phyloP scores from a whole-genome alignment of 345 rosid species.

The Noccaea bulbosa region DNA sequence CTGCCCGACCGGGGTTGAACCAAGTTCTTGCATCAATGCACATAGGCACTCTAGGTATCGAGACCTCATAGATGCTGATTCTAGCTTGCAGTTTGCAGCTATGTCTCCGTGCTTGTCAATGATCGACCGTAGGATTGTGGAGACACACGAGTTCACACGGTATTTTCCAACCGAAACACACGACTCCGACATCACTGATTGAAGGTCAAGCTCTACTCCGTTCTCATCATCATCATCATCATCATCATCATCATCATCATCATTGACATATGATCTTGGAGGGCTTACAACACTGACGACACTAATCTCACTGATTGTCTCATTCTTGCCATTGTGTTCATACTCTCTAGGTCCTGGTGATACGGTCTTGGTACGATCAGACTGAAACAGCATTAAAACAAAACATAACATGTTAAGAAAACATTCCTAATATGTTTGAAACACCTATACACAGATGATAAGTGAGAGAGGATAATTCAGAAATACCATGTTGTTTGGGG shows the following conservation, averaged over 20 bases:
- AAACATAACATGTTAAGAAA: conserved; percentile 22
- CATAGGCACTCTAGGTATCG: conserved; percentile 76
- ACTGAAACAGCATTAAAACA: conserved; percentile 15
- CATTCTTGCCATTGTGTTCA: conserved; percentile 27
- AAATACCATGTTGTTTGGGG: conserved; percentile 37
- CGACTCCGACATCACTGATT: conserved; percentile 64
- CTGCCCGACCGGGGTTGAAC: conserved; percentile 53
- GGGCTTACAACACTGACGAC: conserved; percentile 31
- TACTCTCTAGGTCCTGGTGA: conserved; percentile 27
- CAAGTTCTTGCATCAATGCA: conserved; percentile 73
- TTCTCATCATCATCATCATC: conserved; percentile 44
- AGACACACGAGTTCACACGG: conserved; percentile 57
- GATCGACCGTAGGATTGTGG: conserved; percentile 58
- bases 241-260: conserved; percentile 46
- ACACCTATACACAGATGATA: conserved; percentile 1
- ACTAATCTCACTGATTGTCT: conserved; percentile 32
- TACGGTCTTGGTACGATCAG: conserved; percentile 15
- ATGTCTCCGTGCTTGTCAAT: conserved; percentile 74
- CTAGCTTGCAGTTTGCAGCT: conserved; percentile 64
- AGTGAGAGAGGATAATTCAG: neutral
- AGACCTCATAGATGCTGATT: conserved; percentile 68
- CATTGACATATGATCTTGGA: conserved; percentile 36
- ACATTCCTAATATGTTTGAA: neutral
- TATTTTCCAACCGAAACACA: conserved; percentile 76
- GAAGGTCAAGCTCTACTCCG: conserved; percentile 46